phyloP scores from a whole-genome alignment of 305 asterid species.

The Solanum hybrid region DNA sequence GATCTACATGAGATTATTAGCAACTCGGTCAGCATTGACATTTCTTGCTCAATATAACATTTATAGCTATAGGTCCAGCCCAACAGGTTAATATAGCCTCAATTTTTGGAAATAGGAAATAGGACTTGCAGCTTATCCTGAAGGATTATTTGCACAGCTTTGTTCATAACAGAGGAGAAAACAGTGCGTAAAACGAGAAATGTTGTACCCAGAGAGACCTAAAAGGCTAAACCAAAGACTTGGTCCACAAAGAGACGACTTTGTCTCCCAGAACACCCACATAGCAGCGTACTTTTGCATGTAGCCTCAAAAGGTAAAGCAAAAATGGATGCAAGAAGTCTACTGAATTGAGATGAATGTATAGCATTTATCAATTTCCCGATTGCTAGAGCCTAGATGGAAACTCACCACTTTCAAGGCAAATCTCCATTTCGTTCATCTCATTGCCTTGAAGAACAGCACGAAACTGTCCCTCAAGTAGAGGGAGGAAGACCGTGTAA shows the following conservation, averaged over 20 bases:
- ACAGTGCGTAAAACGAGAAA: background rate
- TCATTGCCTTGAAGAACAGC: conserved; percentile 95
- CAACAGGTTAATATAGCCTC: background rate
- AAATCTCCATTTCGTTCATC: conserved; percentile 73
- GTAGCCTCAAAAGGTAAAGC: background rate
- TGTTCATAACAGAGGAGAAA: background rate
- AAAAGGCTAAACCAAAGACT: background rate
- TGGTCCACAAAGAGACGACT: background rate
- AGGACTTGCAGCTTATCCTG: background rate
- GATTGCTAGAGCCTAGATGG: conserved; percentile 8
- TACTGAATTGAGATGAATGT: background rate
- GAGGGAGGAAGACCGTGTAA: conserved; percentile 83
- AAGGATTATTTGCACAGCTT: background rate
- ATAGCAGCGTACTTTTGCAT: background rate
- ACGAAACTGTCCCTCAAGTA: conserved; percentile 89
- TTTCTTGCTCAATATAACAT: background rate
- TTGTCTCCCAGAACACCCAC: background rate
- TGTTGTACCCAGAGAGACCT: background rate
- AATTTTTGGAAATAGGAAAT: background rate
- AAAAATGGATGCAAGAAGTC: background rate
- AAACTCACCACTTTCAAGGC: conserved; percentile 95
- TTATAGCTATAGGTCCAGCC: background rate
- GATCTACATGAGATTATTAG: conserved; percentile 11
- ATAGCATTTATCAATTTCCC: background rate
- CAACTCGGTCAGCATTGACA: conserved; percentile 5